A percentile compares a stretch with the other conserved stretches of the same genome.
Evolutionary conservation across 2,329 filamentous ascomycete genomes (phyloP).

Genomic region (Aureobasidium subglaciale): DNA sequence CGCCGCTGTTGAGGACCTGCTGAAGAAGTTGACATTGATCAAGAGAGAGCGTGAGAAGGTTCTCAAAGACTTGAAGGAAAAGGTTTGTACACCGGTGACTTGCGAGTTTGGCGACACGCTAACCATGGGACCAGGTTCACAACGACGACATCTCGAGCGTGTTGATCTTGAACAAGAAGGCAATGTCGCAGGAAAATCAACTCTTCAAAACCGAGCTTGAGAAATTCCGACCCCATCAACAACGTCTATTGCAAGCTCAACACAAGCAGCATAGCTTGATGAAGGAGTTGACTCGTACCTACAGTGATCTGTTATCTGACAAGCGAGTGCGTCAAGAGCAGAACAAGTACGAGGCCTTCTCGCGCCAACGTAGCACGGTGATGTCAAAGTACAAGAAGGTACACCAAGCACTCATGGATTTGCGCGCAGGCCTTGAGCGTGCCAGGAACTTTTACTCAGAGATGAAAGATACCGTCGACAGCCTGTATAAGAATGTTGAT

Average conservation of each 20-base stretch:
- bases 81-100: conserved; percentile 51
- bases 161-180: conserved; percentile 95
- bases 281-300: conserved; percentile 85
- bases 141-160: conserved; percentile 97
- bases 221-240: conserved; percentile 92
- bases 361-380: conserved; percentile 71
- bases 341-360: conserved; percentile 86
- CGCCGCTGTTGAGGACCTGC: conserved; percentile 74
- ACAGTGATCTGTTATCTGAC: conserved; percentile 84
- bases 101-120: background rate
- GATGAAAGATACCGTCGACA: conserved; percentile 91
- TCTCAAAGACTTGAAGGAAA: conserved; percentile 93
- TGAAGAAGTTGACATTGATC: conserved; percentile 85
- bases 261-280: conserved; percentile 92
- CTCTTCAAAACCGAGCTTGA: conserved; percentile 95
- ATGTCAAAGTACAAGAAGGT: conserved; percentile 83
- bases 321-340: conserved; percentile 90
- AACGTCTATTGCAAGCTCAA: conserved; percentile 80
- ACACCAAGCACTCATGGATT: conserved; percentile 86
- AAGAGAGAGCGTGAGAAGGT: conserved; percentile 89
- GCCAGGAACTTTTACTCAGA: conserved; percentile 92
- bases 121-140: conserved; percentile 59
- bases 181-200: conserved; percentile 82
- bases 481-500: conserved; percentile 90
- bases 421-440: conserved; percentile 75